Conservation (phyloP, 2,329 filamentous ascomycete genomes). For the Clonostachys chloroleuca region DNA sequence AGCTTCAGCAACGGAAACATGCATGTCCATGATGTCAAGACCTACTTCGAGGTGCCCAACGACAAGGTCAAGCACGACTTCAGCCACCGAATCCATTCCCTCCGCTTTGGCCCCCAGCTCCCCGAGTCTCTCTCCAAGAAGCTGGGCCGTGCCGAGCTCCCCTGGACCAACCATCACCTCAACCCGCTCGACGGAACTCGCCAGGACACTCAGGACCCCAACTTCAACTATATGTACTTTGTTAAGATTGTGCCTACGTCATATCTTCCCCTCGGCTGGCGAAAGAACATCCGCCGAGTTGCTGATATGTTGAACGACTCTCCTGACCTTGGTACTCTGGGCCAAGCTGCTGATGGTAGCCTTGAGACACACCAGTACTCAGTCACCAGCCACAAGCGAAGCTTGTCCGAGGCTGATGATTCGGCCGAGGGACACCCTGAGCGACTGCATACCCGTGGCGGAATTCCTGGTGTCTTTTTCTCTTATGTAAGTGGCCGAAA, state of each 20-base stretch:
- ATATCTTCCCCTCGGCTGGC: constrained; percentile 89
- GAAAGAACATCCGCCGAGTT: constrained; percentile 43
- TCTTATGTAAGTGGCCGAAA: constrained; percentile 67
- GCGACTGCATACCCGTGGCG: constrained; percentile 81
- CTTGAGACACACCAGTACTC: constrained; percentile 98
- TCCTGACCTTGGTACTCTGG: constrained; percentile 63
- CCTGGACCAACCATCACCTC: constrained; percentile 84
- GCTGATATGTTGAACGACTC: constrained; percentile 37
- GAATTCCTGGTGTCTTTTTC: constrained; percentile 97
- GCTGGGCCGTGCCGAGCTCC: constrained; percentile 43
- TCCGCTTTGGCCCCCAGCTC: constrained; percentile 90
- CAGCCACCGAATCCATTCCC: constrained; percentile 79
- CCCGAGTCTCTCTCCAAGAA: constrained; percentile 66
- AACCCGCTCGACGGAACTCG: constrained; percentile 83
- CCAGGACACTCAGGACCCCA: constrained; percentile 75
- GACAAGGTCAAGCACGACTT: constrained; percentile 72
- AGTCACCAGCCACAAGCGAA: constrained; percentile 93
- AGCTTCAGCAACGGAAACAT: constrained; percentile 95
- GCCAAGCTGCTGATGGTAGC: constrained; percentile 66
- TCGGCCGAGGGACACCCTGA: constrained; percentile 86
- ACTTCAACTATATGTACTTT: constrained; percentile 99
- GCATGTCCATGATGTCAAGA: constrained; percentile 96
- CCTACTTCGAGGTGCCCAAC: constrained; percentile 77
- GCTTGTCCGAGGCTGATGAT: constrained; percentile 78
- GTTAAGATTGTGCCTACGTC: constrained; percentile 96